These are phyloP conservation scores for Elasticomyces elasticus DNA, from an alignment of 495 filamentous ascomycete genomes.

Conservation along the genomic window DNA sequence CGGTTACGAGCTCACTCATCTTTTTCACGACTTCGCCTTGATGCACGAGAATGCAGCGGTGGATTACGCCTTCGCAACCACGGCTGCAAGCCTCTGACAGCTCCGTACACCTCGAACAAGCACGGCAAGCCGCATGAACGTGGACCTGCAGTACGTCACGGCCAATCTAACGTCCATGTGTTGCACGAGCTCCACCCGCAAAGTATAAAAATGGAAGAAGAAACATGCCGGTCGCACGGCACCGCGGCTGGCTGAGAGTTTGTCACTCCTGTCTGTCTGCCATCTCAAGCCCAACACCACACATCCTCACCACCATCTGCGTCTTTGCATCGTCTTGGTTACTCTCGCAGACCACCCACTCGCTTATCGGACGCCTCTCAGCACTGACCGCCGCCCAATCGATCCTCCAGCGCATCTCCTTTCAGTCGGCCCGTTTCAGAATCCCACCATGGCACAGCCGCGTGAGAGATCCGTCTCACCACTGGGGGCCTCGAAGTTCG, in stretches of 20 bases:
- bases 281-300: neutral
- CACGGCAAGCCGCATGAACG: neutral
- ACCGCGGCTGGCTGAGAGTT: neutral
- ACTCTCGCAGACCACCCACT: neutral
- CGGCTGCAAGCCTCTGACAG: neutral
- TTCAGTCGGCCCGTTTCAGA: neutral
- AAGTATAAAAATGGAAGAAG: neutral
- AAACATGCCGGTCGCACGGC: neutral
- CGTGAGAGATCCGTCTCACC: constrained; percentile 15
- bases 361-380: neutral
- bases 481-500: constrained; percentile 18
- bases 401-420: neutral
- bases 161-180: neutral
- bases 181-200: neutral
- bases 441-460: neutral
- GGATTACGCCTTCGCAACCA: neutral
- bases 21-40: neutral
- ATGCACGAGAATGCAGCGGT: neutral
- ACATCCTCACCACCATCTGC: neutral
- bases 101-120: neutral
- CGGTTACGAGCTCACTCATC: too few relatives aligned
- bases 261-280: neutral
- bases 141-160: neutral
- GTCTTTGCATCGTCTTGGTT: neutral
- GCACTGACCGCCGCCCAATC: neutral